phyloP scores from a whole-genome alignment of 805 yeast species.

The Spathaspora passalidarum region DNA sequence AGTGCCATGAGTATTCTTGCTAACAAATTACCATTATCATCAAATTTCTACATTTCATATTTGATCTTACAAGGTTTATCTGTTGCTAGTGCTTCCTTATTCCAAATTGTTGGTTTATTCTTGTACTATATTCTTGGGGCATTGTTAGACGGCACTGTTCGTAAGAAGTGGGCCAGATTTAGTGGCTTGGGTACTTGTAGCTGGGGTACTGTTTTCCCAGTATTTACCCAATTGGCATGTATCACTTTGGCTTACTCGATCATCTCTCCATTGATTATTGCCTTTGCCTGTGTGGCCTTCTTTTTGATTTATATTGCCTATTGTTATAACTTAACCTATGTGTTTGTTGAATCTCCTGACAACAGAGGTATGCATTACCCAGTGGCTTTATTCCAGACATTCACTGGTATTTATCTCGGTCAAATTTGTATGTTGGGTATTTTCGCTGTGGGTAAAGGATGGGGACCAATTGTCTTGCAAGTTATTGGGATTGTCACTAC shows the following conservation, averaged over 20 bases:
- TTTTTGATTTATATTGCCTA: slow-evolving; percentile 71
- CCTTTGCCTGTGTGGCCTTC: slow-evolving; percentile 73
- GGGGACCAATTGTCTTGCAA: slow-evolving; percentile 89
- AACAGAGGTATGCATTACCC: slow-evolving; percentile 83
- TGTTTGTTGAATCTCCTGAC: slow-evolving; percentile 64
- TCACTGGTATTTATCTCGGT: slow-evolving; percentile 85
- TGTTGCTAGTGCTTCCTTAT: slow-evolving; percentile 59
- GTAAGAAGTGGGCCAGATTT: slow-evolving; percentile 66
- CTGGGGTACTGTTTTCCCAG: slow-evolving; percentile 82
- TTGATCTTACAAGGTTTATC: slow-evolving; percentile 67
- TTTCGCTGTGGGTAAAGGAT: slow-evolving; percentile 85
- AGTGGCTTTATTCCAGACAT: slow-evolving; percentile 82
- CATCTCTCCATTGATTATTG: slow-evolving; percentile 78
- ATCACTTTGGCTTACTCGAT: slow-evolving; percentile 66
- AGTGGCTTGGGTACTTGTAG: slow-evolving; percentile 47
- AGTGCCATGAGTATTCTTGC: slow-evolving; percentile 58
- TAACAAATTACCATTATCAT: slow-evolving; percentile 66
- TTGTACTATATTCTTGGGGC: slow-evolving; percentile 57
- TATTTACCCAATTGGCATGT: slow-evolving; percentile 67
- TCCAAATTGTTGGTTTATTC: slow-evolving; percentile 59
- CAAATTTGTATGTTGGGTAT: slow-evolving; percentile 83
- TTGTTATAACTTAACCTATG: slow-evolving; percentile 73
- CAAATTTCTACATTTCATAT: slow-evolving; percentile 70
- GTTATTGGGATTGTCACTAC: slow-evolving; percentile 64
- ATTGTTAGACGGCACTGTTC: slow-evolving; percentile 58